Evolutionary conservation across 1,284 basidiomycete species (phyloP), one percentile per base, ranked within the genome.

Genomic region (Mycena citricolor): DNA sequence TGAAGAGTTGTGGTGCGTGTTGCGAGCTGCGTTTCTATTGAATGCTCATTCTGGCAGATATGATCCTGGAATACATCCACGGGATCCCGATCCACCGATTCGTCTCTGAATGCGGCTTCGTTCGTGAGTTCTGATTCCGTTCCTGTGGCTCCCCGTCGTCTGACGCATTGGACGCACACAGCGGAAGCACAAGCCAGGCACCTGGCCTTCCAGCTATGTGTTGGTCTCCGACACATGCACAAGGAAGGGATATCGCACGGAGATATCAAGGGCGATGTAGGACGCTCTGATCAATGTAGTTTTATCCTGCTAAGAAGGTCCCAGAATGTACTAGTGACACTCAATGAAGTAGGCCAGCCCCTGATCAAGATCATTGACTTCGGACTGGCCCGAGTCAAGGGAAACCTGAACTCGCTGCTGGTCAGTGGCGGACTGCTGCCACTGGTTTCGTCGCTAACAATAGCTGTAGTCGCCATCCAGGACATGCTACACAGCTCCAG

Each of bases 321-420:
- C n/a, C n/a, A n/a, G 69, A 85, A 86, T 49, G 69, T 84, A 3
- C 66, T 86, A 4, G 56, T 86, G 19, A 82, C 81, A 1, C 64
- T 55, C 11, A 73, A 73, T 20, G 20, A 67, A 3, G n/a, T n/a
- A n/a, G n/a, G n/a, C n/a, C 71, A 74, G 1, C 77, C 78, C 0
- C 54, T 60, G 3, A 71, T 80, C 45, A 86, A 87, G 57, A 77
- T 90, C 20, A 84, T 86, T 1, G 89, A 90, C 61, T 90, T 90
- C 57, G 89, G 89, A 3, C 71, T 91, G 8, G 86, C 89, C 1
- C 40, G 43, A 3, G 14, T 48, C 5, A 2, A 12, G 4, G 23
- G 20, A 2, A 30, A 22, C 5, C 21, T 25, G 19, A 49, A 52
- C 20, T 14, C 34, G 5, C 4, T 11, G 2, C n/a, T n/a, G n/a